Conservation (phyloP, 495 filamentous ascomycete genomes). For the Massariosphaeria phaeospora region DNA sequence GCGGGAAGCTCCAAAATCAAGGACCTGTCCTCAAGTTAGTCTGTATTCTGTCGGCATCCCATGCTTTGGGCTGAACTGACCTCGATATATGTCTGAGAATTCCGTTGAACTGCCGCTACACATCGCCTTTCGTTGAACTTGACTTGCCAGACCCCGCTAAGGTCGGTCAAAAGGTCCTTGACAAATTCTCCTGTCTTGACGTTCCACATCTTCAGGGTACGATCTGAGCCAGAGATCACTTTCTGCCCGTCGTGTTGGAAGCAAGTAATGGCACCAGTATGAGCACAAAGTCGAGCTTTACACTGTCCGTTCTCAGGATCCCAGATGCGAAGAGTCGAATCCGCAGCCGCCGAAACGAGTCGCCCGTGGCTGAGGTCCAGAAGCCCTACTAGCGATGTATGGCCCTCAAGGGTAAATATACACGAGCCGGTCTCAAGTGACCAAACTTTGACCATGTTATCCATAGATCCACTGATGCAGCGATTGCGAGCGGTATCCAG, state of each 20-base stretch:
- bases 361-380: slow-evolving; percentile 81
- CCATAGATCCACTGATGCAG: slow-evolving; percentile 98
- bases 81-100: slow-evolving; percentile 90
- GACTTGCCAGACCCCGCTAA: slow-evolving; percentile 97
- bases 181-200: slow-evolving; percentile 86
- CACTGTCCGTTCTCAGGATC: slow-evolving; percentile 91
- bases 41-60: no score
- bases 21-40: slow-evolving; percentile 26
- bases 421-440: slow-evolving; percentile 83
- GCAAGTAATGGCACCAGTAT: slow-evolving; percentile 96
- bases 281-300: slow-evolving; percentile 80
- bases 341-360: slow-evolving; percentile 90
- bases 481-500: slow-evolving; percentile 86
- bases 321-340: slow-evolving; percentile 95
- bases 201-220: slow-evolving; percentile 99
- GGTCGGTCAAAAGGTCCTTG: slow-evolving; percentile 88
- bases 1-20: slow-evolving; percentile 73
- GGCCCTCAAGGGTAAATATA: slow-evolving; percentile 87
- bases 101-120: slow-evolving; percentile 92
- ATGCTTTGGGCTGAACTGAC: no score
- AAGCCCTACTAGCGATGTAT: slow-evolving; percentile 87
- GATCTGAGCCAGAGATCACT: slow-evolving; percentile 91
- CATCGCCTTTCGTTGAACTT: slow-evolving; percentile 94
- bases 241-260: slow-evolving; percentile 98
- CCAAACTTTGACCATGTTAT: slow-evolving; percentile 97